phyloP scores from a whole-genome alignment of 2,329 filamentous ascomycete species.

The Mariannaea sp. region DNA sequence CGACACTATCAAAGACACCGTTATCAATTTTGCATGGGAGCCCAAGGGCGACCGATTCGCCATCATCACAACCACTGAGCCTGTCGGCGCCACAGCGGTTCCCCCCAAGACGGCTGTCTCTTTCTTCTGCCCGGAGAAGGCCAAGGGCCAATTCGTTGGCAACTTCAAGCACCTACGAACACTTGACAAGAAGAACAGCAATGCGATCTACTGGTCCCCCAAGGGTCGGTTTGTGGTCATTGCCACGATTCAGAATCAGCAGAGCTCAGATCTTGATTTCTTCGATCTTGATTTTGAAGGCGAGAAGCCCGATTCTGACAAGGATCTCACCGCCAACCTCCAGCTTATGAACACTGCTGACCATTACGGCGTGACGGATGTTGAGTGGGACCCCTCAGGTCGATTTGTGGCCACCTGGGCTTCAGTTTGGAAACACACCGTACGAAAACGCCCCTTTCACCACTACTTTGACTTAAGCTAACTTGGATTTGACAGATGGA shows the following conservation, averaged over 20 bases:
- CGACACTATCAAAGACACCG: slow-evolving; percentile 95
- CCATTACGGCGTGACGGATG: slow-evolving; percentile 96
- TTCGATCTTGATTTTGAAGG: slow-evolving; percentile 98
- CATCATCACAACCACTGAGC: slow-evolving; percentile 92
- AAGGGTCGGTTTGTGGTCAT: slow-evolving; percentile 94
- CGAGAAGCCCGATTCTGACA: slow-evolving; percentile 90
- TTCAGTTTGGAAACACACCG: slow-evolving; percentile 92
- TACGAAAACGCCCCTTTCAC: slow-evolving; percentile 55
- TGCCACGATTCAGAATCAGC: slow-evolving; percentile 88
- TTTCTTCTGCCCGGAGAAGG: slow-evolving; percentile 97
- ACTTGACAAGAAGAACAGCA: slow-evolving; percentile 98
- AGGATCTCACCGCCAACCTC: slow-evolving; percentile 92
- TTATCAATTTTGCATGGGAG: slow-evolving; percentile 99
- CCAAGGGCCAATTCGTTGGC: slow-evolving; percentile 77
- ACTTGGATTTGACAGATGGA: slow-evolving; percentile 73
- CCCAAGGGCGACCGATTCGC: slow-evolving; percentile 97
- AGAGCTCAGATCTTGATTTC: slow-evolving; percentile 96
- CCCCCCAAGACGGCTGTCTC: slow-evolving; percentile 91
- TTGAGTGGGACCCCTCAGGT: slow-evolving; percentile 97
- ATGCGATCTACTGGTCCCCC: slow-evolving; percentile 98
- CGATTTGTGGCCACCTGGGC: slow-evolving; percentile 93
- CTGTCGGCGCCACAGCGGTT: slow-evolving; percentile 75
- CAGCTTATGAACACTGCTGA: slow-evolving; percentile 93
- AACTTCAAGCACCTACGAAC: slow-evolving; percentile 98
- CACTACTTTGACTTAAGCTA: slow-evolving; percentile 12